Evolutionary conservation across 75 land plant genomes (phyloP), one percentile per base, ranked within the genome.

Genomic region (Selaginella tamariscina): DNA sequence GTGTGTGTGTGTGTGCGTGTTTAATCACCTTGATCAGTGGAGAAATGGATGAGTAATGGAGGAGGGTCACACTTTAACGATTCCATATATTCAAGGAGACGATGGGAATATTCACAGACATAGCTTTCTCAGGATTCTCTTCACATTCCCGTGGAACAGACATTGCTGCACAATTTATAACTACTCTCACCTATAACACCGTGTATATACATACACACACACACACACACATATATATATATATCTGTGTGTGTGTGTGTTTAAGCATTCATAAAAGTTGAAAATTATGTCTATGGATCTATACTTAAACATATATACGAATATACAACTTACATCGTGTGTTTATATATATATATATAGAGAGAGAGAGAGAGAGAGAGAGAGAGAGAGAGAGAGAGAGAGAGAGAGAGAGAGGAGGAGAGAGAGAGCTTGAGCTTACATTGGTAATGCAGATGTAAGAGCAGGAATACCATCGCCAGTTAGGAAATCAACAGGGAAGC

Each of bases 71-170:
- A 73, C 2, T 56, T 24, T 55, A 89, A 86, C 67, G 78, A 75
- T 21, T 78, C 74, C 66, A 92, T 65, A 94, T 94, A 92, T 9
- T 79, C 72, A 27, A 86, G 72, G 65, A 92, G 77, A 87, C 30
- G 29, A 80, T 32, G 63, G 98, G 98, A 21, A 87, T 78, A 69
- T 92, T 92, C 27, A 77, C 73, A 33, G 90, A 72, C 81, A 81
- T 83, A 2, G 98, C 96, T 33, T 72, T 69, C 13, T 29, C 76
- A 1, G 90, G 86, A 56, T 89, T 80, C 63, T 67, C 39, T 73
- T 92, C 98, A 71, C 98, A 92, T 26, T 74, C 85, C 31, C 98
- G 90, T 13, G 98, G 98, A 5, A 81, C 79, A 1, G 98, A 92
- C 28, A 92, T 30, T 2, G 98, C 98, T 32, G 90, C 98, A 74